phyloP scores from a whole-genome alignment of 2,329 filamentous ascomycete species.

The Penicillium nordicum region DNA sequence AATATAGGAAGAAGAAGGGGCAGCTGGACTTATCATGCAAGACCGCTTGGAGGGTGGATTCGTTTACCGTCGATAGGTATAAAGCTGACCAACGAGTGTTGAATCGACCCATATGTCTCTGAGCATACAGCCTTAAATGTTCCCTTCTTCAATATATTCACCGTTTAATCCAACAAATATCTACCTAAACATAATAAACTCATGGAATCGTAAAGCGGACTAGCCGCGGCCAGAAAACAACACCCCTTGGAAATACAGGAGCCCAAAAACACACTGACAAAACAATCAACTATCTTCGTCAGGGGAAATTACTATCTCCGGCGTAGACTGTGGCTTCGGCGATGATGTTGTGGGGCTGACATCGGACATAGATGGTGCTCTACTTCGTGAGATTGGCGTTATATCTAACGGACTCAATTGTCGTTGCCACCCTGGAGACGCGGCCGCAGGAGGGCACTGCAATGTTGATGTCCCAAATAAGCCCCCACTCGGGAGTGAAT shows the following conservation, averaged over 20 bases:
- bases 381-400: background rate
- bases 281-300: background rate
- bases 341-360: background rate
- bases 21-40: no score
- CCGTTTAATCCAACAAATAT: background rate
- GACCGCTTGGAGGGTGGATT: no score
- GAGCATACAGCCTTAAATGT: no score
- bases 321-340: background rate
- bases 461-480: background rate
- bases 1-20: no score
- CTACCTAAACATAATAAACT: background rate
- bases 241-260: background rate
- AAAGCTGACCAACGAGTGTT: no score
- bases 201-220: background rate
- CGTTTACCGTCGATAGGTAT: no score
- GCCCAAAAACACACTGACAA: background rate
- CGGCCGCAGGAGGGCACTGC: background rate
- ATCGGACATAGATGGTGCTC: background rate
- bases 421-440: background rate
- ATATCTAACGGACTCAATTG: background rate
- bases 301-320: background rate
- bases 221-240: background rate
- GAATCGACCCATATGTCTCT: no score
- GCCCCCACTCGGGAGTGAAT: slow-evolving; percentile 5
- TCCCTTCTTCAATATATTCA: background rate